Evolutionary conservation across 2,329 filamentous ascomycete species (phyloP).

Genomic region (Aspergillus niger): DNA sequence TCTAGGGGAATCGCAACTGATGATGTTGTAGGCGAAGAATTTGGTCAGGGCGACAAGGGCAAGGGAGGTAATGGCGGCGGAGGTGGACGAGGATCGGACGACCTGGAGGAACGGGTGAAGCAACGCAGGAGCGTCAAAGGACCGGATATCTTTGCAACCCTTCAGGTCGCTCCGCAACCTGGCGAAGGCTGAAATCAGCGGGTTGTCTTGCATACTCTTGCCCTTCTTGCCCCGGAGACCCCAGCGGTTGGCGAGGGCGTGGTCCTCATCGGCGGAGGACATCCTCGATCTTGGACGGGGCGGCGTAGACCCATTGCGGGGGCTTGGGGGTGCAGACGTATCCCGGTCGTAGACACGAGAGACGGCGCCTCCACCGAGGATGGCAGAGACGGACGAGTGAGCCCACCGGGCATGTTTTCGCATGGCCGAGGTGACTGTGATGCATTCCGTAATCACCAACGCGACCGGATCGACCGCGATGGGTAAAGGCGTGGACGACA

Average conservation of each 20-base stretch:
- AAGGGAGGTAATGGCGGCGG: slow-evolving; percentile 92
- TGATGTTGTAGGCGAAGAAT: slow-evolving; percentile 92
- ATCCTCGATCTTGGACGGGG: slow-evolving; percentile 24
- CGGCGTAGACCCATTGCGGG: slow-evolving; percentile 28
- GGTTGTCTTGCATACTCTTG: slow-evolving; percentile 96
- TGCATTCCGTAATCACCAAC: slow-evolving; percentile 96
- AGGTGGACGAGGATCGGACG: slow-evolving; percentile 93
- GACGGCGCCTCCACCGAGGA: slow-evolving; percentile 70
- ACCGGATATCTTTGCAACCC: slow-evolving; percentile 82
- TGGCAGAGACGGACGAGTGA: slow-evolving; percentile 93
- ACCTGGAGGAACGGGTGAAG: slow-evolving; percentile 95
- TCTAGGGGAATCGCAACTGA: slow-evolving; percentile 79
- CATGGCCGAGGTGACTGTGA: slow-evolving; percentile 96
- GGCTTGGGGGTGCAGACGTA: slow-evolving; percentile 41
- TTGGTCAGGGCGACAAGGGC: slow-evolving; percentile 93
- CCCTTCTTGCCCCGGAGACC: slow-evolving; percentile 91
- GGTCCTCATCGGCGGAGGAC: slow-evolving; percentile 42
- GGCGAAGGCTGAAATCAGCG: slow-evolving; percentile 91
- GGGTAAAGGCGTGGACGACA: slow-evolving; percentile 54
- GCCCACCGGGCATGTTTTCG: slow-evolving; percentile 96
- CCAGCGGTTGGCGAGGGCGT: slow-evolving; percentile 76
- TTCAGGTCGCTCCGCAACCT: slow-evolving; percentile 85
- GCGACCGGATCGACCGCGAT: slow-evolving; percentile 90
- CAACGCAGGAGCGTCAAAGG: slow-evolving; percentile 85
- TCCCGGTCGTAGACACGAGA: slow-evolving; percentile 51